Evolutionary conservation across 2,329 filamentous ascomycete species (phyloP).

Genomic region (Diplodia mutila): DNA sequence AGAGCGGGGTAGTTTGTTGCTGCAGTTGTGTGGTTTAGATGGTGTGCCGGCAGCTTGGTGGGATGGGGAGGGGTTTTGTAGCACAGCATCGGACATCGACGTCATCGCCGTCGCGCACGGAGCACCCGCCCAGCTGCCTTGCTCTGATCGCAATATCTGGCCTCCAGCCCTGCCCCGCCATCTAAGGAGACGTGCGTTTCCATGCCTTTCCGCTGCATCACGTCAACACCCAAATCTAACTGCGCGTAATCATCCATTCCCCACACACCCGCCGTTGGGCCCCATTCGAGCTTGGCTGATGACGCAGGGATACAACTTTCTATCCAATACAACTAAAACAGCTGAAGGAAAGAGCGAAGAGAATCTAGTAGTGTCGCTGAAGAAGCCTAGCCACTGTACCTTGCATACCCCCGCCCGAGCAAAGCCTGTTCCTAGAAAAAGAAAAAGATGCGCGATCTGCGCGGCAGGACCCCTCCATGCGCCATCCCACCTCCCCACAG

Average conservation of each 20-base stretch:
- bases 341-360: slow-evolving; percentile 6
- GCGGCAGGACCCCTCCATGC: neutral
- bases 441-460: slow-evolving; percentile 4
- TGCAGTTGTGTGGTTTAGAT: slow-evolving; percentile 13
- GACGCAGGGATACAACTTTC: slow-evolving; percentile 15
- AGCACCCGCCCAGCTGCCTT: slow-evolving; percentile 18
- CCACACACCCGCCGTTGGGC: slow-evolving; percentile 1
- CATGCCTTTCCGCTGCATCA: slow-evolving; percentile 24
- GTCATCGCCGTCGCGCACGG: slow-evolving; percentile 23
- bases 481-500: slow-evolving; percentile 1
- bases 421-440: slow-evolving; percentile 9
- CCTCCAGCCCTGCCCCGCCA: slow-evolving; percentile 25
- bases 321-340: slow-evolving; percentile 19
- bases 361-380: neutral
- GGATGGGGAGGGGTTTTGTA: slow-evolving; percentile 26
- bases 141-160: slow-evolving; percentile 20
- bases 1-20: slow-evolving; percentile 7
- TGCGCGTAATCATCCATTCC: neutral
- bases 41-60: slow-evolving; percentile 18
- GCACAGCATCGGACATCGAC: slow-evolving; percentile 13
- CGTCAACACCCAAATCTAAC: slow-evolving; percentile 23
- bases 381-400: slow-evolving; percentile 13
- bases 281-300: neutral
- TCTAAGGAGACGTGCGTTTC: neutral
- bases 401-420: slow-evolving; percentile 16